Evolutionary conservation across 805 yeast genomes (phyloP).

Genomic region (Wickerhamomyces queroliae): DNA sequence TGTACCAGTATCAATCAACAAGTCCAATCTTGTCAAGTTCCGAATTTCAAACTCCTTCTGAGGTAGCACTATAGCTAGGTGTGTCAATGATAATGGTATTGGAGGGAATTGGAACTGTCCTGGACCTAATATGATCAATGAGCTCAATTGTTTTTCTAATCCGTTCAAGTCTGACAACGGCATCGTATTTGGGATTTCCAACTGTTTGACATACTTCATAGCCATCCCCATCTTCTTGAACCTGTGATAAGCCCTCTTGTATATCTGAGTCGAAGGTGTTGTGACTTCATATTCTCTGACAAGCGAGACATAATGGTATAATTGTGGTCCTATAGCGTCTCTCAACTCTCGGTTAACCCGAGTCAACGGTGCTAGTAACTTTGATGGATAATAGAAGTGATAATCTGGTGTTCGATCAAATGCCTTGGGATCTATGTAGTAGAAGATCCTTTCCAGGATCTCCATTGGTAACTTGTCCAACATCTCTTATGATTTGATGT

Average conservation of each 20-base stretch:
- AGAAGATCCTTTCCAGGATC: not conserved
- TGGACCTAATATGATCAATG: constrained; percentile 13
- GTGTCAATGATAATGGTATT: constrained; percentile 3
- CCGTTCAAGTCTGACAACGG: not conserved
- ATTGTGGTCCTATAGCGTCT: not conserved
- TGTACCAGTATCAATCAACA: constrained; percentile 4
- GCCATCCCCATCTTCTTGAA: not conserved
- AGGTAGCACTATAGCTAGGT: constrained; percentile 8
- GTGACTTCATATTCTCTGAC: not conserved
- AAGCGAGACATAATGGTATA: not conserved
- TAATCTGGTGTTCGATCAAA: not conserved
- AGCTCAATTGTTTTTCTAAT: constrained; percentile 4
- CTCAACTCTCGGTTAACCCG: not conserved
- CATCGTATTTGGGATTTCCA: not conserved
- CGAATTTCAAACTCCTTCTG: not conserved
- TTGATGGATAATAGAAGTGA: not conserved
- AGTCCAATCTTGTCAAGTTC: constrained; percentile 7
- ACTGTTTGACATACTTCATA: not conserved
- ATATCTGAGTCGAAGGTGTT: not conserved
- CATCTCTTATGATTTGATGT: not conserved
- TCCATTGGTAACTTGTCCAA: not conserved
- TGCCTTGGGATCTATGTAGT: not conserved
- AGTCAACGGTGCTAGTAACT: not conserved
- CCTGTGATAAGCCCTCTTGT: not conserved
- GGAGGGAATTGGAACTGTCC: too few species aligned